Conservation (phyloP, 768 basidiomycete genomes). For the Hebeloma cylindrosporum region DNA sequence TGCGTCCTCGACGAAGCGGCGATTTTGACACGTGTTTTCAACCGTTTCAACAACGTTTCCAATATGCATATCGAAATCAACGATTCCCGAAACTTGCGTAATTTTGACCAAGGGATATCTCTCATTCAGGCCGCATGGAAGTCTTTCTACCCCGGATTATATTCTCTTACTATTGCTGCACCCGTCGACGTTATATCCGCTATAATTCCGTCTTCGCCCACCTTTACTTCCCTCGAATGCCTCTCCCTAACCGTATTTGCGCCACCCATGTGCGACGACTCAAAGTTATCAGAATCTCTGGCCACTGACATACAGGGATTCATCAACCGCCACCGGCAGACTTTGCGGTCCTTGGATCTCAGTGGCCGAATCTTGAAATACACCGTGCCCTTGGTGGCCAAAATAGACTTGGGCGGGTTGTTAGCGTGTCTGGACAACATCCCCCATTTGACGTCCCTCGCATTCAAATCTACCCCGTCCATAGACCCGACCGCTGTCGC, state of each 20-base stretch:
- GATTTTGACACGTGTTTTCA: neutral
- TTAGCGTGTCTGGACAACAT: neutral
- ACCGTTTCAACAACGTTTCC: slow-evolving; percentile 1
- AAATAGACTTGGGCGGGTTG: neutral
- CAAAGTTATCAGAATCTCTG: neutral
- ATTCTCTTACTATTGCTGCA: neutral
- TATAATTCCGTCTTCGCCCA: neutral
- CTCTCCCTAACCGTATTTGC: neutral
- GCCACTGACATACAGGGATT: neutral
- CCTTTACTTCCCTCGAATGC: neutral
- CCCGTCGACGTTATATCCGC: neutral
- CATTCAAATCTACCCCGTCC: too few relatives aligned
- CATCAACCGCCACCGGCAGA: neutral
- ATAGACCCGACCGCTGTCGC: too few relatives aligned
- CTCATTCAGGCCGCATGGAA: neutral
- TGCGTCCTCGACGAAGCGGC: neutral
- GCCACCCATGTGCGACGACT: neutral
- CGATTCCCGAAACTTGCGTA: neutral
- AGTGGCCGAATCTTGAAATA: neutral
- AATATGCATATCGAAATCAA: neutral
- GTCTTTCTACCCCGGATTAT: neutral
- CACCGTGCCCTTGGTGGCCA: neutral
- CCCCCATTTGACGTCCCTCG: too few relatives aligned
- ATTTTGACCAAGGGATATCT: neutral
- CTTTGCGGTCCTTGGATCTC: neutral